phyloP scores from a whole-genome alignment of 352 stramenopile genomes.

The Globisporangium yorkense region DNA sequence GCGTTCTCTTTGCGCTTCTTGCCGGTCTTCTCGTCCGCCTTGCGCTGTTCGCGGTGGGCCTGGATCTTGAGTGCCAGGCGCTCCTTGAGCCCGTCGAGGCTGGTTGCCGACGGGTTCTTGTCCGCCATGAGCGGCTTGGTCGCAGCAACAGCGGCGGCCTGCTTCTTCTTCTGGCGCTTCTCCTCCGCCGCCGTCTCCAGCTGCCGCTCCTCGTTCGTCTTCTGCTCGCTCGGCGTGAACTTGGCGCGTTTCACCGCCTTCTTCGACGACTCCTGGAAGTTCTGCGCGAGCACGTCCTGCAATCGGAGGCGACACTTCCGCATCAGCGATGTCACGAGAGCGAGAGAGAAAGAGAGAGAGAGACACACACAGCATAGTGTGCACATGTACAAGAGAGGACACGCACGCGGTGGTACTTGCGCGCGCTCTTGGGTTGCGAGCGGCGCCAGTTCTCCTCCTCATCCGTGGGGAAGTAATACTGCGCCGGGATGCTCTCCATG shows the following conservation, averaged over 20 bases:
- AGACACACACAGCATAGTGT: not conserved
- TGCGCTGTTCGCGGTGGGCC: conserved; percentile 65
- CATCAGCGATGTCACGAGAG: not conserved
- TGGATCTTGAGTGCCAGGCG: conserved; percentile 66
- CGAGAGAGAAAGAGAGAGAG: too few species aligned
- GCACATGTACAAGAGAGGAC: not conserved
- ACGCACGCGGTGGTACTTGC: conserved; percentile 75
- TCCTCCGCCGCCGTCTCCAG: conserved; percentile 39
- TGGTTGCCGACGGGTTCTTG: conserved; percentile 33
- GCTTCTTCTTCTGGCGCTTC: conserved; percentile 36
- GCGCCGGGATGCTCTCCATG: conserved; percentile 70
- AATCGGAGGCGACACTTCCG: not conserved
- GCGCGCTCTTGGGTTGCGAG: conserved; percentile 41
- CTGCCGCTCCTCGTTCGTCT: conserved; percentile 61
- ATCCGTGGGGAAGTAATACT: conserved; percentile 77
- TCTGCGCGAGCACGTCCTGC: conserved; percentile 50
- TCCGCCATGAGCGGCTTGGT: conserved; percentile 21
- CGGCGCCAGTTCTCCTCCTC: conserved; percentile 71
- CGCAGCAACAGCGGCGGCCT: conserved; percentile 1
- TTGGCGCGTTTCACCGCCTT: conserved; percentile 68
- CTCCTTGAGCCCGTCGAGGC: conserved; percentile 57
- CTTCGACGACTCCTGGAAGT: conserved; percentile 49
- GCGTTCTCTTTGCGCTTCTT: conserved; percentile 43
- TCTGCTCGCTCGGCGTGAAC: conserved; percentile 54
- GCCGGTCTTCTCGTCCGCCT: conserved; percentile 52